phyloP scores from a whole-genome alignment of 1,139 yeast species.

The Maudiozyma humilis region DNA sequence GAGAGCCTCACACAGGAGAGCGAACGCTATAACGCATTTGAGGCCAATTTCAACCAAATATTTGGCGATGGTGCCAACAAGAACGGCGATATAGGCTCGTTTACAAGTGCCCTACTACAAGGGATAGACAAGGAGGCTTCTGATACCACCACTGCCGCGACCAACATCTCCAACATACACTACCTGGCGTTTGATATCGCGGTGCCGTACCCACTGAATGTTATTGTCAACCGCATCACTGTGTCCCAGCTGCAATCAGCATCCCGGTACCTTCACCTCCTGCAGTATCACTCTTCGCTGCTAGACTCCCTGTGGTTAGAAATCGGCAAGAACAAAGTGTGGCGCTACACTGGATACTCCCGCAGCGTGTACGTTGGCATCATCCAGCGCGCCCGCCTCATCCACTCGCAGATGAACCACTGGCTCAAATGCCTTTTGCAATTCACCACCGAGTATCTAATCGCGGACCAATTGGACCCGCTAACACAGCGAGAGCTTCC shows the following conservation, averaged over 20 bases:
- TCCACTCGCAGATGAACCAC: slow-evolving; percentile 28
- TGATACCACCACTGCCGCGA: no score
- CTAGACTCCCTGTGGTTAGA: slow-evolving; percentile 69
- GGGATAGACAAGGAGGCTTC: slow-evolving; percentile 16
- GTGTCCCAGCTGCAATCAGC: slow-evolving; percentile 73
- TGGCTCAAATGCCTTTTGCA: slow-evolving; percentile 18
- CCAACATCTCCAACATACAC: slow-evolving; percentile 47
- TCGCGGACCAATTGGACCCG: slow-evolving; percentile 22
- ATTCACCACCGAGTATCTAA: slow-evolving; percentile 19
- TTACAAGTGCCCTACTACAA: slow-evolving; percentile 4
- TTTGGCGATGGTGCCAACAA: slow-evolving; percentile 2
- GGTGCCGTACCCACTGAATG: slow-evolving; percentile 80
- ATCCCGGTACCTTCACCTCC: slow-evolving; percentile 59
- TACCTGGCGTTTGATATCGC: slow-evolving; percentile 58
- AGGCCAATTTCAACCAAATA: slow-evolving; percentile 2
- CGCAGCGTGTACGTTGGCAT: slow-evolving; percentile 12
- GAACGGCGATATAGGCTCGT: background rate
- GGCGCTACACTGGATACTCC: slow-evolving; percentile 45
- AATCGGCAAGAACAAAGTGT: slow-evolving; percentile 54
- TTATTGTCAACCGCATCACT: slow-evolving; percentile 62
- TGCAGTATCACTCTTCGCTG: slow-evolving; percentile 54
- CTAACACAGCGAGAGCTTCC: slow-evolving; percentile 12
- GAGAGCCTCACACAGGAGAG: slow-evolving; percentile 19
- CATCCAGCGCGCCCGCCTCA: slow-evolving; percentile 16
- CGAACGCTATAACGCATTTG: slow-evolving; percentile 2